Evolutionary conservation across 352 stramenopile genomes (phyloP), one percentile per base, ranked within the genome.

Genomic region (Phytophthora boehmeriae): DNA sequence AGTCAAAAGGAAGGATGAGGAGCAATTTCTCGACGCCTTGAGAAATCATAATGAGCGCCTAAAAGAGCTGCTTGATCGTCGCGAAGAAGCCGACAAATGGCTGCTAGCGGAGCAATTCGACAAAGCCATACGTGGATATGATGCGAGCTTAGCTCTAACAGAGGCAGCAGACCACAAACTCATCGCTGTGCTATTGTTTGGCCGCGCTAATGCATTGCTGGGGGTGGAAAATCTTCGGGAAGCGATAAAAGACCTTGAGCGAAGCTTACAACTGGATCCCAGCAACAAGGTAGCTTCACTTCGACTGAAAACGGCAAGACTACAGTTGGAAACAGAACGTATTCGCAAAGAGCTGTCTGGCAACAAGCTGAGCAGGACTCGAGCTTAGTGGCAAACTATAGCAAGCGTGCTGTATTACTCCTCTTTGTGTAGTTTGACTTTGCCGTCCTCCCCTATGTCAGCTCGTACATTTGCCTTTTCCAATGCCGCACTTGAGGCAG

Each of bases 401-500:
- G 17, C 23, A 23, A 39, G 45, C n/a, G 20, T 27, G 13, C 28
- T 16, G 38, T 27, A n/a, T n/a, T 53, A 59, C 30, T 53, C 30
- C 1, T 62, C 59, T 22, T 54, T 38, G 23, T 64, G 73, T 27
- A 77, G 36, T 23, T 64, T 65, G 22, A 78, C 41, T 38, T 73
- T 80, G 35, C 30, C 60, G 17, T 68, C 71, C 49, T 61, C 73
- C 38, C 25, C 68, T 17, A 71, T 76, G 62, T 65, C 55, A 45
- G 64, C 75, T 3, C 72, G 52, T 16, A 83, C 51, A 20, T 75
- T 71, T 10, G 68, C 55, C 28, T 71, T 71, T 13, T 82, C 54
- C 14, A 84, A 52, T 6, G 58, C 48, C 16, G 58, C 53, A 27
- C 27, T 61, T 41, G 65, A 67, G 17, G 43, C 34, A 14, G 66